Conservation (phyloP, 352 stramenopile species). For the Pythium aristosporum region DNA sequence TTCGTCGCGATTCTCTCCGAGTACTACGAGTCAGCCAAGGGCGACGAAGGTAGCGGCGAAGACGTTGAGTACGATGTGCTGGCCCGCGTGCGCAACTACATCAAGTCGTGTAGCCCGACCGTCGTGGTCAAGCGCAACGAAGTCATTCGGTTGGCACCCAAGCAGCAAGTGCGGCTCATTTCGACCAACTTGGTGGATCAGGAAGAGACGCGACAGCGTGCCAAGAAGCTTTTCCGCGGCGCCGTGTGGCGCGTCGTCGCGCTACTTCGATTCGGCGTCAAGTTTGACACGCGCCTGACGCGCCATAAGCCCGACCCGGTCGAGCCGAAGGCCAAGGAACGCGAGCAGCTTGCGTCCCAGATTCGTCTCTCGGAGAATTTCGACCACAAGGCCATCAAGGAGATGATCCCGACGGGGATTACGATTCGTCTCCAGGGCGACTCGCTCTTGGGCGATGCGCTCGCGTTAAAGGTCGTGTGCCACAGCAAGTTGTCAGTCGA, state of each 20-base stretch:
- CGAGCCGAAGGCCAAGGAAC: slow-evolving; percentile 33
- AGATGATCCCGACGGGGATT: slow-evolving; percentile 87
- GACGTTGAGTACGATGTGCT: slow-evolving; percentile 89
- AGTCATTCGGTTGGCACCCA: slow-evolving; percentile 68
- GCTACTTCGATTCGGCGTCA: slow-evolving; percentile 82
- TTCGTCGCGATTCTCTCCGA: slow-evolving; percentile 89
- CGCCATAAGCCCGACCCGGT: slow-evolving; percentile 51
- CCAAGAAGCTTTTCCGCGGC: slow-evolving; percentile 78
- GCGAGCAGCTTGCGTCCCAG: slow-evolving; percentile 61
- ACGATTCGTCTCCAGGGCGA: slow-evolving; percentile 78
- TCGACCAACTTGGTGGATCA: slow-evolving; percentile 88
- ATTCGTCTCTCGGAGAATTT: slow-evolving; percentile 88
- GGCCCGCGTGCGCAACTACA: slow-evolving; percentile 72
- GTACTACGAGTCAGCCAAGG: slow-evolving; percentile 85
- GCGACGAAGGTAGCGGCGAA: slow-evolving; percentile 61
- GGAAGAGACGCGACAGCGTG: slow-evolving; percentile 78
- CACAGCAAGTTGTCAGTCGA: slow-evolving; percentile 86
- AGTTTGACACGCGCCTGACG: slow-evolving; percentile 80
- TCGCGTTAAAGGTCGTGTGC: slow-evolving; percentile 76
- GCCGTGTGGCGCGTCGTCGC: slow-evolving; percentile 88
- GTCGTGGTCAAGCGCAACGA: slow-evolving; percentile 79
- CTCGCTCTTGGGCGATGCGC: slow-evolving; percentile 69
- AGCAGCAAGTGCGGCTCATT: slow-evolving; percentile 79
- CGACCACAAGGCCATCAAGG: slow-evolving; percentile 89
- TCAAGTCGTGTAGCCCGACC: slow-evolving; percentile 70